These are phyloP conservation scores for Calophaca sinica DNA, from an alignment of 306 rosid genomes.

Conservation along the genomic window DNA sequence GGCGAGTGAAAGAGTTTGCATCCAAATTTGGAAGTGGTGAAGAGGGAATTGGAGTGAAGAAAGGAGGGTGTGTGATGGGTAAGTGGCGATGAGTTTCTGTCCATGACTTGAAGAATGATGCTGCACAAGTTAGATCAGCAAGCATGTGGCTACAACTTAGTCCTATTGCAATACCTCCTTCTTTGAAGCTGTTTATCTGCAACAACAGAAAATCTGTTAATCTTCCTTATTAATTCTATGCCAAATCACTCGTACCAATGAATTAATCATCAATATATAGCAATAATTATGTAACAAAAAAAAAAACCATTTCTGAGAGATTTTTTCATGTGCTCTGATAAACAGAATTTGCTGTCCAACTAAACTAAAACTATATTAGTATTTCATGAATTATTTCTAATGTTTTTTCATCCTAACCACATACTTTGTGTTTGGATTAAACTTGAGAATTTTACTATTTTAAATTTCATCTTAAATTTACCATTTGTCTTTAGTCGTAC, in stretches of 20 bases:
- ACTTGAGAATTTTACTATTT: too few species aligned
- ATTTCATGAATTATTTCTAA: too few species aligned
- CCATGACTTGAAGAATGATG: conserved; percentile 70
- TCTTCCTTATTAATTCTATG: background rate
- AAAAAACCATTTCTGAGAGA: too few species aligned
- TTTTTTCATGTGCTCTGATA: too few species aligned
- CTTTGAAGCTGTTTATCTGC: conserved; percentile 75
- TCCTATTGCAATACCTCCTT: conserved; percentile 81
- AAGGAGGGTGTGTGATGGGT: conserved; percentile 53
- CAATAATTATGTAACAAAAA: too few species aligned
- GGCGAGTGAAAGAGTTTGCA: conserved; percentile 19
- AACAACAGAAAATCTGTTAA: background rate
- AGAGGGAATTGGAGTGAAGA: background rate
- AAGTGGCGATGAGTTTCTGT: conserved; percentile 44
- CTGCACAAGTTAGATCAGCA: conserved; percentile 62
- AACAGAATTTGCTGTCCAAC: too few species aligned
- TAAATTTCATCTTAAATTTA: too few species aligned
- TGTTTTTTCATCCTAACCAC: too few species aligned
- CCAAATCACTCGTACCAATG: background rate
- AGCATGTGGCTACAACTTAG: conserved; percentile 68
- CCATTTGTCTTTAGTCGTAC: too few species aligned
- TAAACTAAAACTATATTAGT: too few species aligned
- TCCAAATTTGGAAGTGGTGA: conserved; percentile 22
- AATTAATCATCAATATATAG: too few species aligned
- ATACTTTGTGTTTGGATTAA: too few species aligned